Evolutionary conservation across 208 protist genomes (phyloP).

Genomic region (Wallacemonas collosoma): DNA sequence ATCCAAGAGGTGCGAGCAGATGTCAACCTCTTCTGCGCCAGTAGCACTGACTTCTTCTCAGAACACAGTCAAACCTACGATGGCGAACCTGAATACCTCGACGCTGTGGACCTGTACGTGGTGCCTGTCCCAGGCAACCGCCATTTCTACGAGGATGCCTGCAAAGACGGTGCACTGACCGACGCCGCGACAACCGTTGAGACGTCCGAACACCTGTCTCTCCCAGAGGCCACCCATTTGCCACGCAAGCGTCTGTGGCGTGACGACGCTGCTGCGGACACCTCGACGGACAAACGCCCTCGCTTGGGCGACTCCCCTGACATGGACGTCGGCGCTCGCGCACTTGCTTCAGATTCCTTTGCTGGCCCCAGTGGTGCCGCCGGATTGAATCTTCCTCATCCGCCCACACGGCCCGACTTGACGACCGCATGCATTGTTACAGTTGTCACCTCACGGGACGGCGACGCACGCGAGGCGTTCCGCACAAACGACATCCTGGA

Average conservation of each 20-base stretch:
- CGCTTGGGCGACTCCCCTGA: neutral
- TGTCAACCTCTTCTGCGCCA: slow-evolving; percentile 53
- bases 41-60: slow-evolving; percentile 40
- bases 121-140: slow-evolving; percentile 80
- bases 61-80: neutral
- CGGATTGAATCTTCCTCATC: slow-evolving; percentile 42
- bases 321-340: neutral
- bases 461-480: slow-evolving; percentile 24
- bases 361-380: slow-evolving; percentile 16
- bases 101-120: slow-evolving; percentile 71
- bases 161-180: neutral
- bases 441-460: slow-evolving; percentile 22
- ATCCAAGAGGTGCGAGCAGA: slow-evolving; percentile 78
- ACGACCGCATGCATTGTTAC: slow-evolving; percentile 48
- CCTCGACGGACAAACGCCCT: neutral
- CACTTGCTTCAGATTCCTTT: neutral
- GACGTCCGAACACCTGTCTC: neutral
- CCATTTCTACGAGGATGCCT: slow-evolving; percentile 51
- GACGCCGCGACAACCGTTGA: neutral
- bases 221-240: neutral
- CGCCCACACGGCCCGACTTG: slow-evolving; percentile 19
- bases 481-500: slow-evolving; percentile 71
- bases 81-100: slow-evolving; percentile 39
- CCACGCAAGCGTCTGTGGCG: slow-evolving; percentile 22
- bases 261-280: neutral